A percentile compares a stretch with the other conserved stretches of the same genome.
phyloP scores from a whole-genome alignment of 768 basidiomycete species.

The Imleria badia region DNA sequence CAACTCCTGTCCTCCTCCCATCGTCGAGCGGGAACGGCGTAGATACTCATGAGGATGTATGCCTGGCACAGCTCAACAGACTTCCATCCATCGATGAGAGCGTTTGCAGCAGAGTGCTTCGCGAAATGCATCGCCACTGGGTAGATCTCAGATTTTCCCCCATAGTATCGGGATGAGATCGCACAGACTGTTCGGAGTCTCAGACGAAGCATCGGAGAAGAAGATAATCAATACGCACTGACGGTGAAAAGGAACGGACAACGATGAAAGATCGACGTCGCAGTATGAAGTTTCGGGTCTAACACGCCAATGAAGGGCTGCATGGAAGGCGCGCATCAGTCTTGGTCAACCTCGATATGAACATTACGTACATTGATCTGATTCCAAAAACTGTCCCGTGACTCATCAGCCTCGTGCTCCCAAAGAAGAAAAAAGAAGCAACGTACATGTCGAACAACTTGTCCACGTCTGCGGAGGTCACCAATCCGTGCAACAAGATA shows the following conservation, averaged over 20 bases:
- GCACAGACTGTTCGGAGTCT: conserved; percentile 62
- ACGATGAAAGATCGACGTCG: conserved; percentile 73
- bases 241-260: conserved; percentile 92
- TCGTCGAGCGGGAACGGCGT: conserved; percentile 71
- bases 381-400: conserved; percentile 58
- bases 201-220: background rate
- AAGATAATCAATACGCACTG: conserved; percentile 43
- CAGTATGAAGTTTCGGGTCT: conserved; percentile 79
- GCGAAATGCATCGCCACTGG: conserved; percentile 89
- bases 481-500: conserved; percentile 76
- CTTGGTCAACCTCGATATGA: background rate
- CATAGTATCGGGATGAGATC: conserved; percentile 77
- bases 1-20: conserved; percentile 94
- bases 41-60: conserved; percentile 84
- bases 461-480: conserved; percentile 75
- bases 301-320: conserved; percentile 71
- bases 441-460: conserved; percentile 82
- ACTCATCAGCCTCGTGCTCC: conserved; percentile 1
- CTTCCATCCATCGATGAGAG: conserved; percentile 78
- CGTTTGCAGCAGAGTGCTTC: conserved; percentile 77
- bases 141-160: conserved; percentile 80
- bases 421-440: background rate
- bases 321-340: conserved; percentile 6
- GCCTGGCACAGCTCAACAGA: conserved; percentile 90
- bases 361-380: conserved; percentile 59